Evolutionary conservation across 371 early-diverging fungal species (phyloP), one percentile per base, ranked within the genome.

Genomic region (Mucor irregularis): DNA sequence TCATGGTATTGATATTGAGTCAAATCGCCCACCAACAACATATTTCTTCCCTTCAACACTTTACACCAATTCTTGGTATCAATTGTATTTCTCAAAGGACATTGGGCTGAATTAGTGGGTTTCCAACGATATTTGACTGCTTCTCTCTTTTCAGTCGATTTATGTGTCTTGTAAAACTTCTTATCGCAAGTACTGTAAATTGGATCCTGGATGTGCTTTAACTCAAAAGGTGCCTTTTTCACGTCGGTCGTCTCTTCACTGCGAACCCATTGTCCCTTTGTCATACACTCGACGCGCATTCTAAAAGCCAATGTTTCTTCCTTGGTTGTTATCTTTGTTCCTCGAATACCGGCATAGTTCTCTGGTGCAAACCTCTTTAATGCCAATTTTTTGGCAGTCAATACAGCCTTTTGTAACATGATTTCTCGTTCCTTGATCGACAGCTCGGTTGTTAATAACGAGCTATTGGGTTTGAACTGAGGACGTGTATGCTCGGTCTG

Each of bases 1-100:
- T 85, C 84, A 58, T 84, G 84, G 16, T 81, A 61, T 52, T 83
- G 83, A 50, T 74, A 81, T 33, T 81, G 82, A 0, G 77, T 69
- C 11, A 78, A 43, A 61, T 85, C 86, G 26, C 86, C 86, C 0
- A 79, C 83, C 13, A 85, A 35, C 22, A 82, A 55, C 33, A 84
- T 62, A 33, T 73, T 52, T 28, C 72, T 56, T 0, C 79, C 74
- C 17, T 48, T 49, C 31, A 81, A 21, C 1, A 64, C 34, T 5
- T 58, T 42, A 51, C 81, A 78, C 72, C 72, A 76, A 16, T 67
- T 43, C 8, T 42, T 38, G 5, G 57, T 30, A 44, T 55, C 58
- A 3, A 79, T 42, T 17, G 51, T 26, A 1, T 29, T 28, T 17
- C 43, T 26, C 19, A 64, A 35, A 0, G 62, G 51, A 51, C 67